Base-by-base conservation (phyloP, 2,329 filamentous ascomycete genomes). In the Zymoseptoria ardabiliae region DNA sequence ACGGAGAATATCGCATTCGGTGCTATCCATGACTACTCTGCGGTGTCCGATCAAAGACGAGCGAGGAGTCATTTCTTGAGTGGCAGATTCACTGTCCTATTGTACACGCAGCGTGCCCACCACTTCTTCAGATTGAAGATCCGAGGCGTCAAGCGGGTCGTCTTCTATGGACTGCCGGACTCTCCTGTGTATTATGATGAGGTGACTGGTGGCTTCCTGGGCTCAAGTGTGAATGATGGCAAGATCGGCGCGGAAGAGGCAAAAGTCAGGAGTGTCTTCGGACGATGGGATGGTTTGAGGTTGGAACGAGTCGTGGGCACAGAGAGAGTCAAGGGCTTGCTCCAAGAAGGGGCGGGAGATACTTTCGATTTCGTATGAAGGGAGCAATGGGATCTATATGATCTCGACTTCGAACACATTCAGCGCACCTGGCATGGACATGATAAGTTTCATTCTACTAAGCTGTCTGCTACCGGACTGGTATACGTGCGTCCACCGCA, bases 61-160 rank as follows among this genome's bases (percentile, higher is more conserved):
- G 91, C 93, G 8, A 82, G 93, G 22, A 92, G 89, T 11, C 90
- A 97, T 72, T 97, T 99, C 75, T 78, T 91, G 64, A 88, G 80
- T 48, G 94, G 92, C 4, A 82, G 91, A 17, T 89, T 97, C 71
- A 85, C 85, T 20, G 82, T 97, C 19, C 76, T 99, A 48, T 79
- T 99, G 17, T 99, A 97, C 76, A 95, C 92, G 1, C 93, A 96
- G 73, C 86, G 94, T 60, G 90, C 92, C n/a, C 94, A 99, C 75
- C 94, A 99, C 75, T 97, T 97, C 80, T 85, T 91, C 54, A 83
- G 94, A n/a, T 91, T 94, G 71, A 83, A 84, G 65, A 81, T 99
- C 57, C 83, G 85, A 41, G 94, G 94, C 21, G 91, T 94, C 13
- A 87, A 86, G 73, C 82, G 86, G 49, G 83, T 97, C n/a, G 82